phyloP scores from a whole-genome alignment of 345 rosid genomes.

The Lepidium aucheri region DNA sequence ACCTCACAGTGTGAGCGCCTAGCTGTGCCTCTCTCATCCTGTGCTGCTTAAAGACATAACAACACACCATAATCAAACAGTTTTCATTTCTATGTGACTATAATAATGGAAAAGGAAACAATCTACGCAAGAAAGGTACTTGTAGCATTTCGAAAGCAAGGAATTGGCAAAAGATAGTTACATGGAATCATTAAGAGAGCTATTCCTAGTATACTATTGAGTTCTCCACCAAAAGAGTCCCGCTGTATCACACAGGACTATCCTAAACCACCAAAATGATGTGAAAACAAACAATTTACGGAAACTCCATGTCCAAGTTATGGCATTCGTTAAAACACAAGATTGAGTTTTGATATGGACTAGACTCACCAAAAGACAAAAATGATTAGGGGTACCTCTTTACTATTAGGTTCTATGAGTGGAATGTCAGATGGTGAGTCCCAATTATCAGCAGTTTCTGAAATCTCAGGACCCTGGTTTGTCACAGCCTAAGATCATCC shows the following conservation, averaged over 20 bases:
- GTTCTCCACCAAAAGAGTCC: not conserved
- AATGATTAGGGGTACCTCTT: slow-evolving; percentile 34
- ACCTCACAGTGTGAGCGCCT: slow-evolving; percentile 49
- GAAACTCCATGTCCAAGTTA: not conserved
- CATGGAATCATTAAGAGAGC: not conserved
- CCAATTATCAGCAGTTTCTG: slow-evolving; percentile 37
- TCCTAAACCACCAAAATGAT: not conserved
- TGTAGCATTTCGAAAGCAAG: not conserved
- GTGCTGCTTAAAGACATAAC: slow-evolving; percentile 21
- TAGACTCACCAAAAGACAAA: slow-evolving; percentile 11
- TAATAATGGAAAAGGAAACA: not conserved
- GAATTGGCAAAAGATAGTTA: not conserved
- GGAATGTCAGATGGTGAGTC: slow-evolving; percentile 38
- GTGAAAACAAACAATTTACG: not conserved
- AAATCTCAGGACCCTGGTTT: slow-evolving; percentile 35
- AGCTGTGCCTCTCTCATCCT: slow-evolving; percentile 47
- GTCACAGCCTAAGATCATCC: slow-evolving; percentile 37
- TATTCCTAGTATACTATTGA: not conserved
- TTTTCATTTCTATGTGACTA: not conserved
- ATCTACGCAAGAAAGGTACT: not conserved
- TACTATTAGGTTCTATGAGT: slow-evolving; percentile 34
- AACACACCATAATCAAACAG: not conserved
- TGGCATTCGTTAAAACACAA: not conserved
- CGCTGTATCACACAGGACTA: not conserved
- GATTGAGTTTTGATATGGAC: slow-evolving; percentile 1